phyloP scores from a whole-genome alignment of 1,139 yeast species.

The Kodamaea sp. region DNA sequence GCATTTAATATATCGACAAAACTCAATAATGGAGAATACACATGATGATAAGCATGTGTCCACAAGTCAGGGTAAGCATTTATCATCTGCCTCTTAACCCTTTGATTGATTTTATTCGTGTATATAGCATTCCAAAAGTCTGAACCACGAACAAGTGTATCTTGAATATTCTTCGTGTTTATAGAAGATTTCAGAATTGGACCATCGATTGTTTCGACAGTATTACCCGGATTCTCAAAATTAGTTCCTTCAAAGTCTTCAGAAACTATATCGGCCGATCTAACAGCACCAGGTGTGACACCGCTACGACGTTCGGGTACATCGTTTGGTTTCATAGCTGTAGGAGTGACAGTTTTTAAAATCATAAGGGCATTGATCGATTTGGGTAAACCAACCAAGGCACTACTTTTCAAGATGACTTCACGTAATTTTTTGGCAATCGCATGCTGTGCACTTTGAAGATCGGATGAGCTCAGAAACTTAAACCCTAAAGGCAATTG shows the following conservation, averaged over 20 bases:
- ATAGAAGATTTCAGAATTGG: slow-evolving; percentile 35
- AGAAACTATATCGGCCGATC: slow-evolving; percentile 37
- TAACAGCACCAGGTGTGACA: slow-evolving; percentile 35
- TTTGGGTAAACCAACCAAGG: slow-evolving; percentile 79
- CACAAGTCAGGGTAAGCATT: slow-evolving; percentile 84
- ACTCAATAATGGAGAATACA: slow-evolving; percentile 75
- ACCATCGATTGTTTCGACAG: slow-evolving; percentile 42
- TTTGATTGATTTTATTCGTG: slow-evolving; percentile 59
- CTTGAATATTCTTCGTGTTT: slow-evolving; percentile 25
- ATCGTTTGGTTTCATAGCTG: slow-evolving; percentile 28
- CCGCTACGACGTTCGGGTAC: slow-evolving; percentile 30
- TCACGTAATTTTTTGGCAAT: slow-evolving; percentile 68
- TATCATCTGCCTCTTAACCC: slow-evolving; percentile 66
- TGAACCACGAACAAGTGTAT: slow-evolving; percentile 48
- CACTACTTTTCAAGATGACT: slow-evolving; percentile 70
- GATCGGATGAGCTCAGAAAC: slow-evolving; percentile 32
- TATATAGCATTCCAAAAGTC: slow-evolving; percentile 76
- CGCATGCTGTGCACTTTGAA: slow-evolving; percentile 31
- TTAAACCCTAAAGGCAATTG: slow-evolving; percentile 40
- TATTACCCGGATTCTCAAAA: slow-evolving; percentile 21
- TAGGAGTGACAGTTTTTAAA: slow-evolving; percentile 66
- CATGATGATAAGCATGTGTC: slow-evolving; percentile 67
- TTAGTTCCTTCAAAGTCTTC: slow-evolving; percentile 42
- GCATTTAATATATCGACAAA: slow-evolving; percentile 60
- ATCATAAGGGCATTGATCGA: slow-evolving; percentile 74